A percentile compares a stretch with the other conserved stretches of the same genome.
Evolutionary conservation across 768 basidiomycete genomes (phyloP).

Genomic region (Suillus alpinus): DNA sequence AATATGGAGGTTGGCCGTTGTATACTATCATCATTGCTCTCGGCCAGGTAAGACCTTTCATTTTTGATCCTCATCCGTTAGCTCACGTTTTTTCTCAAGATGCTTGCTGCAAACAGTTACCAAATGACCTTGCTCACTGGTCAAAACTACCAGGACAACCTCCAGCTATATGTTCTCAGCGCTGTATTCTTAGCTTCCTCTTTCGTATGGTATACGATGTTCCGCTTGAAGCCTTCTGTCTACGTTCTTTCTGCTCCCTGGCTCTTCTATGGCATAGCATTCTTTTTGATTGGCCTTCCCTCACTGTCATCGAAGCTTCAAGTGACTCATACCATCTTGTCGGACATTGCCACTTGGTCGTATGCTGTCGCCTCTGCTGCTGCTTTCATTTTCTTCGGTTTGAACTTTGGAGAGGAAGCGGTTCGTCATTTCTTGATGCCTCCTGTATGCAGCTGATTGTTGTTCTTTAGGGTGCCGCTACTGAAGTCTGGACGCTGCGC

Average conservation of each 20-base stretch:
- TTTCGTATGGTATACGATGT: slow-evolving; percentile 85
- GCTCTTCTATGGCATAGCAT: slow-evolving; percentile 88
- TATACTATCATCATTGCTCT: slow-evolving; percentile 87
- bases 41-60: slow-evolving; percentile 56
- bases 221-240: slow-evolving; percentile 84
- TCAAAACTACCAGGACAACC: slow-evolving; percentile 73
- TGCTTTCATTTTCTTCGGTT: slow-evolving; percentile 89
- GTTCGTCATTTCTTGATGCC: slow-evolving; percentile 39
- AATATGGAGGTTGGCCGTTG: slow-evolving; percentile 83
- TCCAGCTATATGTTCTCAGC: slow-evolving; percentile 90
- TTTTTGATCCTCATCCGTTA: not conserved
- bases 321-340: slow-evolving; percentile 60
- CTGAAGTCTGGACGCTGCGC: slow-evolving; percentile 89
- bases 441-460: slow-evolving; percentile 9
- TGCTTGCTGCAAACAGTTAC: slow-evolving; percentile 91
- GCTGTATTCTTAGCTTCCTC: slow-evolving; percentile 85
- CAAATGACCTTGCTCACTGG: slow-evolving; percentile 90
- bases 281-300: slow-evolving; percentile 88
- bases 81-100: slow-evolving; percentile 36
- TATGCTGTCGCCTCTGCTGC: slow-evolving; percentile 94
- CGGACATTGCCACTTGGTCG: slow-evolving; percentile 82
- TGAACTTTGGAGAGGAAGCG: slow-evolving; percentile 97
- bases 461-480: slow-evolving; percentile 72
- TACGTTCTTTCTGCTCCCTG: slow-evolving; percentile 85
- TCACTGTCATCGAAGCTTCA: slow-evolving; percentile 62